Conservation (phyloP, 2,329 filamentous ascomycete genomes). For the Monosporascus sp. region DNA sequence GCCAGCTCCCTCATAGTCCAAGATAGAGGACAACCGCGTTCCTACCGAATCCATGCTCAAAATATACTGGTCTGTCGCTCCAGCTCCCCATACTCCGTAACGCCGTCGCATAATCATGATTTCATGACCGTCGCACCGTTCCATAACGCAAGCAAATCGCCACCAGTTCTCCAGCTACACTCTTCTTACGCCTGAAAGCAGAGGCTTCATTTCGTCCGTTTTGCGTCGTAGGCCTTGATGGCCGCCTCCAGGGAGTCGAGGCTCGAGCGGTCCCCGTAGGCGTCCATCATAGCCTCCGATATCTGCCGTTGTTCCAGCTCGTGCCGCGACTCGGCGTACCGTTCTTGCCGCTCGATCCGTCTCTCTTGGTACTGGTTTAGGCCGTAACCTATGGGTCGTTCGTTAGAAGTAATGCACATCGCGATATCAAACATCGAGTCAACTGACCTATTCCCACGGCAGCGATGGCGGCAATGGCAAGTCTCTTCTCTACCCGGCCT, state of each 20-base stretch:
- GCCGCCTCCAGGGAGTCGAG: constrained; percentile 44
- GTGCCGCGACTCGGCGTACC: constrained; percentile 19
- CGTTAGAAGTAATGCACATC: too few species aligned
- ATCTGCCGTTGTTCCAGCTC: constrained; percentile 30
- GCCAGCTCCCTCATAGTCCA: too few species aligned
- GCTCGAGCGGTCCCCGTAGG: constrained; percentile 45
- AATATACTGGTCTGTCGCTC: too few species aligned
- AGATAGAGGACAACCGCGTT: too few species aligned
- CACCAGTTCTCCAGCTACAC: too few species aligned
- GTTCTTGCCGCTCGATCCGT: constrained; percentile 13
- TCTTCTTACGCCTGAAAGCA: too few species aligned
- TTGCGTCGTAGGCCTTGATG: constrained; percentile 33
- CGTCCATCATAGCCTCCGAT: constrained; percentile 38
- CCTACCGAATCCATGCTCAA: too few species aligned
- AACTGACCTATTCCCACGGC: constrained; percentile 27
- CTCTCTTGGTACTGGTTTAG: constrained; percentile 23
- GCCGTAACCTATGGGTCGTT: constrained; percentile 19
- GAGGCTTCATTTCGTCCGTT: too few species aligned
- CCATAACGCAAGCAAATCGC: too few species aligned
- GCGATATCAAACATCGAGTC: neutral
- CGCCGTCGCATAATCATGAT: too few species aligned
- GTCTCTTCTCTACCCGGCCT: constrained; percentile 21
- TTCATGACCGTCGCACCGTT: too few species aligned
- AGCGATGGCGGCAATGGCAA: constrained; percentile 25
- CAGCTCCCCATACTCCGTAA: too few species aligned